Percentiles rank a stretch among this genome's conserved stretches.
Evolutionary conservation across 352 stramenopile species (phyloP).

Genomic region (Pythium oligandrum): DNA sequence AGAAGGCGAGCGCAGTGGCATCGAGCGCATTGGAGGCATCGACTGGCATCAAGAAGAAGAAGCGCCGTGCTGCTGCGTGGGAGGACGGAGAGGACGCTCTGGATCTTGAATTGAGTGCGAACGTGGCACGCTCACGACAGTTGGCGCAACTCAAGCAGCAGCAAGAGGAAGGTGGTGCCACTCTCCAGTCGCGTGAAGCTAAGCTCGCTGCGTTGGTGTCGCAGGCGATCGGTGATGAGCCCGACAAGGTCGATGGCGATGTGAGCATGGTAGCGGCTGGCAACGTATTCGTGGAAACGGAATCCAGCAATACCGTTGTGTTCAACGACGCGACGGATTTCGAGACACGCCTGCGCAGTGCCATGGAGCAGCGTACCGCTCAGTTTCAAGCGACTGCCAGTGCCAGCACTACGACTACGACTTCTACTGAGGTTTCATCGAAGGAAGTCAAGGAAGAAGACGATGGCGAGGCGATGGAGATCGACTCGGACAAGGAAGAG

Average conservation of each 20-base stretch:
- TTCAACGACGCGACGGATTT: constrained; percentile 87
- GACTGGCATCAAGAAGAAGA: constrained; percentile 27
- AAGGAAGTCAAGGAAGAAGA: constrained; percentile 2
- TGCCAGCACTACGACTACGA: not conserved
- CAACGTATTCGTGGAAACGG: constrained; percentile 50
- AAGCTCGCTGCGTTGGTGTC: constrained; percentile 55
- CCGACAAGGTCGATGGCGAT: constrained; percentile 17
- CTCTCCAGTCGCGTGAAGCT: constrained; percentile 35
- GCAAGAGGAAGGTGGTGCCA: constrained; percentile 4
- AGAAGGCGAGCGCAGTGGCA: constrained; percentile 51
- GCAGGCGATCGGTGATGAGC: constrained; percentile 26
- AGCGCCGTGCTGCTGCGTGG: constrained; percentile 21
- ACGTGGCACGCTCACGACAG: constrained; percentile 59
- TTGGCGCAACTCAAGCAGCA: constrained; percentile 38
- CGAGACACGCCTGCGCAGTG: constrained; percentile 63
- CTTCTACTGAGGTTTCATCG: not conserved
- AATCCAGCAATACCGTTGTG: constrained; percentile 40
- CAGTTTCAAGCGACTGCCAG: constrained; percentile 32
- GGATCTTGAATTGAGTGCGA: constrained; percentile 74
- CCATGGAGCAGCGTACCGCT: constrained; percentile 64
- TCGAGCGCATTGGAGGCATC: constrained; percentile 33
- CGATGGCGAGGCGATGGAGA: constrained; percentile 20
- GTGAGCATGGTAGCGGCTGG: constrained; percentile 8
- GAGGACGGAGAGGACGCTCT: constrained; percentile 50
- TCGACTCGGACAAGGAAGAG: constrained; percentile 6